phyloP scores from a whole-genome alignment of 2,329 filamentous ascomycete species.

The Penicillium olsonii region DNA sequence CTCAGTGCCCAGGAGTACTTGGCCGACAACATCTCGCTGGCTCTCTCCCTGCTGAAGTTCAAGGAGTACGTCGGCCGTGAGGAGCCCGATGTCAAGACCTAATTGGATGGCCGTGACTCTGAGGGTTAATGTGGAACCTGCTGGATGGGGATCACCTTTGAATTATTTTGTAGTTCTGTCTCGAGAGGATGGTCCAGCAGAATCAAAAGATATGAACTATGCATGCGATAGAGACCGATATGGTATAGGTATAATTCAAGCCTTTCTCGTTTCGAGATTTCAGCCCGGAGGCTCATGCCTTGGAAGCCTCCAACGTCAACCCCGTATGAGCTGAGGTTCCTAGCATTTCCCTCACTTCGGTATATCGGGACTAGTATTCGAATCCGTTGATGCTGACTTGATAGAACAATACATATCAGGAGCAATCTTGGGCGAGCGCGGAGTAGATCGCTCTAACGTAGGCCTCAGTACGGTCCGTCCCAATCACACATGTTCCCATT shows the following conservation, averaged over 20 bases:
- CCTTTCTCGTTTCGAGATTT: background rate
- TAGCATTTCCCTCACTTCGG: too few relatives aligned
- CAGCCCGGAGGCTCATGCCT: too few relatives aligned
- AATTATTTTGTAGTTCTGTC: constrained; percentile 12
- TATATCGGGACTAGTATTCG: too few relatives aligned
- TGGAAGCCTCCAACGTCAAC: too few relatives aligned
- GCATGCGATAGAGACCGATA: constrained; percentile 3
- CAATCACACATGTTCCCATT: too few relatives aligned
- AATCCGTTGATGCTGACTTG: too few relatives aligned
- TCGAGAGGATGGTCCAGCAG: constrained; percentile 19
- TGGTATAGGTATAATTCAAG: constrained; percentile 5
- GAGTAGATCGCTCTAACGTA: too few relatives aligned
- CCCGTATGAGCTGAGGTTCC: too few relatives aligned
- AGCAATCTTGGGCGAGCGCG: too few relatives aligned
- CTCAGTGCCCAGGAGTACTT: constrained; percentile 91
- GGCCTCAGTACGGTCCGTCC: too few relatives aligned
- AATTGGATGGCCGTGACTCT: constrained; percentile 33
- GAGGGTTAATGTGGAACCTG: constrained; percentile 19
- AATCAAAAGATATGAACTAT: constrained; percentile 6
- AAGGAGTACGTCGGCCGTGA: constrained; percentile 91
- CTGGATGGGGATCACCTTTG: constrained; percentile 27
- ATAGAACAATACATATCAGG: too few relatives aligned
- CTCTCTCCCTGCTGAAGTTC: constrained; percentile 83
- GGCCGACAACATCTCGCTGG: constrained; percentile 82
- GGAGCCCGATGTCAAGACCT: constrained; percentile 96